phyloP scores from a whole-genome alignment of 176 grass and related monocot species.

The Zea luxurians region DNA sequence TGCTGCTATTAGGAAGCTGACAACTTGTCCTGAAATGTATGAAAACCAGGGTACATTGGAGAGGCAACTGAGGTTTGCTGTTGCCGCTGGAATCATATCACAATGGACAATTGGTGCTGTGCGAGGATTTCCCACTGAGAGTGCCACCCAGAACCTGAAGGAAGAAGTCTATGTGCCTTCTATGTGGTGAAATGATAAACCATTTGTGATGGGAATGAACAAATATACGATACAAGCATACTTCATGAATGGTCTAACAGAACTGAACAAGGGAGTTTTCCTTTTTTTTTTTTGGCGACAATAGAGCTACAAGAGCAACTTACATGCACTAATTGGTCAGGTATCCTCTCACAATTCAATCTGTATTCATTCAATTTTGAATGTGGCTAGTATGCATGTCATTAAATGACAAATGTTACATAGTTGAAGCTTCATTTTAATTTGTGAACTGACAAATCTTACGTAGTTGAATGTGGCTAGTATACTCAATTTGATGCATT shows the following conservation, averaged over 20 bases:
- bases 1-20: slow-evolving; percentile 74
- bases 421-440: slow-evolving; percentile 4
- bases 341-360: slow-evolving; percentile 26
- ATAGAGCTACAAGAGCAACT: slow-evolving; percentile 20
- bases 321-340: slow-evolving; percentile 25
- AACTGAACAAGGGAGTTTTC: slow-evolving; percentile 8
- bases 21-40: slow-evolving; percentile 68
- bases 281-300: background rate
- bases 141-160: slow-evolving; percentile 83
- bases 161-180: slow-evolving; percentile 86
- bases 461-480: background rate
- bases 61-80: slow-evolving; percentile 73
- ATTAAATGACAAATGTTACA: background rate
- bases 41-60: slow-evolving; percentile 76
- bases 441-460: background rate
- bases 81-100: slow-evolving; percentile 89
- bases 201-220: slow-evolving; percentile 13
- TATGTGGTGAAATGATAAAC: slow-evolving; percentile 60
- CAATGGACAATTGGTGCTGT: slow-evolving; percentile 88
- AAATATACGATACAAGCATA: slow-evolving; percentile 1
- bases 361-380: slow-evolving; percentile 13
- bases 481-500: background rate
- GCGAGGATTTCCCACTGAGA: slow-evolving; percentile 87
- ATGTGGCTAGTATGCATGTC: background rate
- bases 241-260: slow-evolving; percentile 30